Evolutionary conservation across 345 rosid species (phyloP).

Genomic region (Salix purpurea): DNA sequence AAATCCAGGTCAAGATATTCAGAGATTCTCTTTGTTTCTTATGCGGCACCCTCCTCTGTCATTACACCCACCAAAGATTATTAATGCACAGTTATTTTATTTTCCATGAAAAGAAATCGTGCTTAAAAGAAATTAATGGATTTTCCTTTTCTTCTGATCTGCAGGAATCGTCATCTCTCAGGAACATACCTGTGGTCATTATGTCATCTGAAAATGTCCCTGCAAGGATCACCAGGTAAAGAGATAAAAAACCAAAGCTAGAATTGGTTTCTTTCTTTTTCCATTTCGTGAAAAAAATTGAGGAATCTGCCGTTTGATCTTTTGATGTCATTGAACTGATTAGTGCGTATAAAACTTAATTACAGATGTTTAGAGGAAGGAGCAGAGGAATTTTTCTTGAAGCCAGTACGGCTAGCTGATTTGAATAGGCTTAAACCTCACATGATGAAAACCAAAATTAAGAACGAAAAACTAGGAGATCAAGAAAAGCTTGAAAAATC

Average conservation of each 20-base stretch:
- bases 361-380: constrained; percentile 71
- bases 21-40: constrained; percentile 18
- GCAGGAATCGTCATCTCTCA: constrained; percentile 58
- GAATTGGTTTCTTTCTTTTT: neutral
- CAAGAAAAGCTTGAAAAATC: constrained; percentile 16
- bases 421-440: constrained; percentile 53
- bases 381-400: constrained; percentile 67
- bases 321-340: neutral
- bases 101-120: neutral
- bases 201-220: constrained; percentile 84
- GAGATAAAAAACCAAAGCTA: neutral
- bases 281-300: neutral
- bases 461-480: constrained; percentile 18
- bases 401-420: constrained; percentile 54
- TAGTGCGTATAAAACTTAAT: neutral
- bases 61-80: neutral
- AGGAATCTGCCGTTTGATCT: neutral
- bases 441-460: constrained; percentile 43
- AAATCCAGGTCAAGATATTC: constrained; percentile 18
- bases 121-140: no score
- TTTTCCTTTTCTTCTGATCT: neutral
- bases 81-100: neutral
- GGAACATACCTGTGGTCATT: constrained; percentile 63
- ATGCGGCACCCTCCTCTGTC: neutral
- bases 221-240: constrained; percentile 58